A percentile compares a stretch with the other conserved stretches of the same genome.
These are phyloP conservation scores for Coix lacrymajobi DNA, from an alignment of 176 grass and related monocot genomes.

Conservation along the genomic window DNA sequence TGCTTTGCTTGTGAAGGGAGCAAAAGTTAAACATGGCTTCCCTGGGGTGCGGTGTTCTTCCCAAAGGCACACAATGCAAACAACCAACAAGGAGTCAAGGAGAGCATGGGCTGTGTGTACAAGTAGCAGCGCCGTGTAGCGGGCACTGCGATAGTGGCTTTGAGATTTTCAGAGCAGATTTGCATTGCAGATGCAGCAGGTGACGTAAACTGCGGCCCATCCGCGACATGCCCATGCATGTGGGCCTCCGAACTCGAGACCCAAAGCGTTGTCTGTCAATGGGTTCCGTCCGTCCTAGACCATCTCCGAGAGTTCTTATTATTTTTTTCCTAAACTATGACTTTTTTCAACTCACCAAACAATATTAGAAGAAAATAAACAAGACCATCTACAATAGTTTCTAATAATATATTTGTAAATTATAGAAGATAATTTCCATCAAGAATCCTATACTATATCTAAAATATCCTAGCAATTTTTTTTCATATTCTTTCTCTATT, in stretches of 20 bases:
- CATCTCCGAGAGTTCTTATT: too few relatives aligned
- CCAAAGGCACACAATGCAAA: not conserved
- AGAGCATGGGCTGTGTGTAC: constrained; percentile 16
- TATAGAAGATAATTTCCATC: too few relatives aligned
- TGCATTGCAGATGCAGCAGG: constrained; percentile 2
- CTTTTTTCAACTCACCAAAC: too few relatives aligned
- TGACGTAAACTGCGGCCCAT: constrained; percentile 32
- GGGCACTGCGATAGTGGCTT: constrained; percentile 17
- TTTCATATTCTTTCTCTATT: too few relatives aligned
- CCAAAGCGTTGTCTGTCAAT: not conserved
- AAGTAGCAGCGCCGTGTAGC: not conserved
- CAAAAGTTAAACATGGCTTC: not conserved
- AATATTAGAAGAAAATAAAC: too few relatives aligned
- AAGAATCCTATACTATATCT: too few relatives aligned
- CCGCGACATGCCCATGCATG: not conserved
- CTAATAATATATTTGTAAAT: too few relatives aligned
- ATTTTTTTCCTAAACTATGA: too few relatives aligned
- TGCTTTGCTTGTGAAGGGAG: constrained; percentile 18
- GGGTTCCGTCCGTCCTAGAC: too few relatives aligned
- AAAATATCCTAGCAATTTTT: too few relatives aligned
- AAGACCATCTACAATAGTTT: too few relatives aligned
- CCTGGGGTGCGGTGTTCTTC: constrained; percentile 22
- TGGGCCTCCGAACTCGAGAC: not conserved
- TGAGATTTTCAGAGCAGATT: constrained; percentile 9
- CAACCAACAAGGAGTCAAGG: too few relatives aligned